These are phyloP conservation scores for Phytophthora colocasiae DNA, from an alignment of 352 stramenopile genomes.

Conservation along the genomic window DNA sequence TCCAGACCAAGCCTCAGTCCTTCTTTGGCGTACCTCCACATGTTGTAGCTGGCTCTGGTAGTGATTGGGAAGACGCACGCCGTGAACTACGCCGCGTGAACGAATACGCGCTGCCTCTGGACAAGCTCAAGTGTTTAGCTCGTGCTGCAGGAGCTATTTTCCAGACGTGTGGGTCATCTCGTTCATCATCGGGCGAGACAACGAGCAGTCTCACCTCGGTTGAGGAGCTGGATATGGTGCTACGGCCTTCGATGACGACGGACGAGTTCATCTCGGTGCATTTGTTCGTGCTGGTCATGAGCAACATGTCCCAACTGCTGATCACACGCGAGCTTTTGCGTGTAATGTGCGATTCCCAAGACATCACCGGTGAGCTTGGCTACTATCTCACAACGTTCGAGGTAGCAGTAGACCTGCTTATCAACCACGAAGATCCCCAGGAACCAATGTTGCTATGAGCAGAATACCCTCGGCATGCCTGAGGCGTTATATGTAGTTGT, in stretches of 20 bases:
- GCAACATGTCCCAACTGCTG: conserved; percentile 52
- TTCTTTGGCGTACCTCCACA: conserved; percentile 64
- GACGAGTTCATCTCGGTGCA: conserved; percentile 75
- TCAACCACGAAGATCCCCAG: conserved; percentile 49
- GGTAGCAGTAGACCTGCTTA: conserved; percentile 64
- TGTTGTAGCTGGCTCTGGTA: conserved; percentile 45
- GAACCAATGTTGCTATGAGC: conserved; percentile 44
- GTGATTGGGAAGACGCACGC: conserved; percentile 67
- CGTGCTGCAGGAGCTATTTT: conserved; percentile 66
- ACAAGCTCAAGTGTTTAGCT: conserved; percentile 81
- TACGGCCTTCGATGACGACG: conserved; percentile 57
- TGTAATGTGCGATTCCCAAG: conserved; percentile 62
- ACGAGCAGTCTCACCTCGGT: conserved; percentile 44
- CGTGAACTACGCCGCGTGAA: conserved; percentile 58
- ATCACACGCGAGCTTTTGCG: conserved; percentile 63
- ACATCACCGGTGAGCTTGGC: conserved; percentile 70
- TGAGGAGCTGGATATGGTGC: conserved; percentile 42
- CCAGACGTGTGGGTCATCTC: conserved; percentile 40
- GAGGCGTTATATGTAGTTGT: not conserved
- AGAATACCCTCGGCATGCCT: not conserved
- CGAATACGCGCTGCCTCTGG: conserved; percentile 65
- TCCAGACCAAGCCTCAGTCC: conserved; percentile 58
- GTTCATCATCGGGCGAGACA: conserved; percentile 24
- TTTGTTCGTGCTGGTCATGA: conserved; percentile 65
- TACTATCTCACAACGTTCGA: conserved; percentile 82